Evolutionary conservation across 345 rosid species (phyloP), one percentile per base, ranked within the genome.

Genomic region (Salix suchowensis): DNA sequence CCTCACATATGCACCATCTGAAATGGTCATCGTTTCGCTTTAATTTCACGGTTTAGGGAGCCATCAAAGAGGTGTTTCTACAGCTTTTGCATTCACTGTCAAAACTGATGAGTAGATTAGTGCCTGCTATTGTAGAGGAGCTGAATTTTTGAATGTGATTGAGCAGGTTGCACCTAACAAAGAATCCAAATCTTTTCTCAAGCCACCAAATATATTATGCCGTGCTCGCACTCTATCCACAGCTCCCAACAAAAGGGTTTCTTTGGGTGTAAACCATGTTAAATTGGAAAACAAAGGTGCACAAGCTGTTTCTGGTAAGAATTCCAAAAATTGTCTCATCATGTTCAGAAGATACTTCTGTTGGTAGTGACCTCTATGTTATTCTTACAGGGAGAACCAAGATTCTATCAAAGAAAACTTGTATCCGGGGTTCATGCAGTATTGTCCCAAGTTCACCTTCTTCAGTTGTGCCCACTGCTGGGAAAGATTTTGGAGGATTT

Each of bases 231-330:
- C 55, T 23, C 70, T 60, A n/a, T 64, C 77, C n/a, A 40, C 52
- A 52, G 73, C 68, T 81, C 77, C 76, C 37, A 34, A 21, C 70
- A 81, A 50, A 67, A 81, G 79, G 39, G 81, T 81, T 26, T 70
- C 84, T 40, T 42, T 54, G n/a, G 67, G 82, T 74, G 40, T 81
- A 74, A 85, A 50, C 21, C 74, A 67, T 62, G 68, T 55, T 50
- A 79, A 77, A 72, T 15, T 60, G 67, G 86, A 77, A 64, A 71
- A 69, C 36, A 79, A 70, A 71, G 30, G 64, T 65, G 66, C 83
- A 73, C 82, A 76, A 68, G 62, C 66, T 73, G 75, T 81, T 34
- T 70, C 68, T 9, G 84, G 88, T 85, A 77, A 77, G 67, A 26
- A 14, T 21, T 19, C 30, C 4, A 21, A 65, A 28, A 52, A 6